Base-by-base conservation (phyloP, 1,139 yeast species). In the Nakaseomyces glabratus region DNA sequence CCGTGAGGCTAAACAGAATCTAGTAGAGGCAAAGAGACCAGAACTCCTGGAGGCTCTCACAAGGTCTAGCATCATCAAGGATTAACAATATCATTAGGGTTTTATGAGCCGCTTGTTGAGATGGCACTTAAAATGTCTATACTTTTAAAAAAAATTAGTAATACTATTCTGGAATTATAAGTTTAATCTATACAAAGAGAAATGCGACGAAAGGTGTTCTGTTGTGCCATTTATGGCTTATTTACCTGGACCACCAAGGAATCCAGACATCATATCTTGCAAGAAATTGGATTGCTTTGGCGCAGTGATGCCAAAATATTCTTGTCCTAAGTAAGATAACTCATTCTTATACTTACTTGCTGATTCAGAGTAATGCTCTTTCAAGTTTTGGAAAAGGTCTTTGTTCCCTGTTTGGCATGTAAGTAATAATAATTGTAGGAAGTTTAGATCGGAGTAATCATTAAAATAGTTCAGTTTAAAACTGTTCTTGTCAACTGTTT, bases 251-350 rank as follows among this genome's bases (percentile, higher is more conserved):
- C 65, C 63, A 15, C 70, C 69, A 26, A 84, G 68, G 37, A 86
- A 65, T 20, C 86, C 85, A 15, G 93, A 78, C 94, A 88, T 82
- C 65, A 88, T 68, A 50, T 80, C 85, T 48, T 85, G 90, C 50
- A 88, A 62, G 65, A 82, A 66, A 52, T 85, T 84, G 12, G 68
- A 68, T 39, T 72, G 77, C 34, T 69, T 72, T 35, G 68, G 73
- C 9, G 72, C 65, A 12, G 70, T 60, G 29, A 78, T 71, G 10
- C 80, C 82, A 46, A 76, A 78, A 51, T 69, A 73, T 5, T 60
- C 51, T 43, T 61, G 62, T 23, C 80, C 82, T 38, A 80, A 54
- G 35, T 67, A 70, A 31, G 70, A 75, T 25, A 72, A 61, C 9
- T 73, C 67, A 2, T 60, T 60, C 13, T 55, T 38, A 21, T 71